Conservation (phyloP, 106 monocot genomes). For the Narthecium ossifragum region DNA sequence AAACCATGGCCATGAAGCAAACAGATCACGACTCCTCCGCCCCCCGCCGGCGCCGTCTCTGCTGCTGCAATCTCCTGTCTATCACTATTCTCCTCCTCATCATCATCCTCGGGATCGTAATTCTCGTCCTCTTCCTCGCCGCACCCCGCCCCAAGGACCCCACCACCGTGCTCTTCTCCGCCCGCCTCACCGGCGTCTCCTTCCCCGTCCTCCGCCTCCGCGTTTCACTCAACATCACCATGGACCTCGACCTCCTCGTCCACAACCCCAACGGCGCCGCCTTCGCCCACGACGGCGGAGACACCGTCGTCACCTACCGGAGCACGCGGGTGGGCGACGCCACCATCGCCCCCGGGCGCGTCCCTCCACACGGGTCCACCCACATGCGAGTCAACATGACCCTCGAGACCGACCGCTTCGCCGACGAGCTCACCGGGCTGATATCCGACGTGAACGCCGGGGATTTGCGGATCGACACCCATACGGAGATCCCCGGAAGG, state of each 20-base stretch:
- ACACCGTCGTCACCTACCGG: background rate
- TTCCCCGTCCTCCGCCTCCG: constrained; percentile 1
- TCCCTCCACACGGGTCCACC: constrained; percentile 4
- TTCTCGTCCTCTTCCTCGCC: constrained; percentile 8
- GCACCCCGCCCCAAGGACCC: constrained; percentile 4
- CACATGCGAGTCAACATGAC: background rate
- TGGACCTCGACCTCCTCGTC: constrained; percentile 6
- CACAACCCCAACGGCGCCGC: constrained; percentile 16
- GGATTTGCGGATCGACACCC: constrained; percentile 3
- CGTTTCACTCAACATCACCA: constrained; percentile 8
- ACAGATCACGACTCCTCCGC: background rate
- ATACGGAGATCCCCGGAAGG: constrained; percentile 3
- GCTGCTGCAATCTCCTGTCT: background rate
- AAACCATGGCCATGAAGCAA: no score
- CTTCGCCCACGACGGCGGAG: constrained; percentile 8
- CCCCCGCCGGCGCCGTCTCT: background rate
- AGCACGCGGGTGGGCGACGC: constrained; percentile 12
- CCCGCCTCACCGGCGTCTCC: constrained; percentile 7
- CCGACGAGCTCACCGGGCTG: background rate
- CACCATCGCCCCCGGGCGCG: background rate
- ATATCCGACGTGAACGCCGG: constrained; percentile 3
- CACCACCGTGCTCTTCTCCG: background rate
- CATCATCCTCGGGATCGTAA: background rate
- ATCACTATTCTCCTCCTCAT: background rate
- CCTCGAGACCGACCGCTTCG: constrained; percentile 4